Conservation (phyloP, 2,329 filamentous ascomycete genomes). For the Diplodia intermedia region DNA sequence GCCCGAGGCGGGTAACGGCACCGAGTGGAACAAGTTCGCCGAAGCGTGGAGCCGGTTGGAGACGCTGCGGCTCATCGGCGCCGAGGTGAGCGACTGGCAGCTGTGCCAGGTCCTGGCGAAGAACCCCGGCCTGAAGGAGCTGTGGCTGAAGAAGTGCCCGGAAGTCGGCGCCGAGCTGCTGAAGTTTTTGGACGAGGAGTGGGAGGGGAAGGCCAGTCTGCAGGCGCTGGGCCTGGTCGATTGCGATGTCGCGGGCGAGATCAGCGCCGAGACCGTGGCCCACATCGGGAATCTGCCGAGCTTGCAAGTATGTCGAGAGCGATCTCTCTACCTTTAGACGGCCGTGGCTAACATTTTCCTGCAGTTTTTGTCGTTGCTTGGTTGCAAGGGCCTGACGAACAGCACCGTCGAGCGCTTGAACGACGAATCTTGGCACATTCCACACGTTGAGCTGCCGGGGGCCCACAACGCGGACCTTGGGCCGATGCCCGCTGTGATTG, state of each 20-base stretch:
- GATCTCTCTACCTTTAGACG: neutral
- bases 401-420: conserved; percentile 39
- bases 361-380: conserved; percentile 42
- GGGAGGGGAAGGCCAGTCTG: conserved; percentile 36
- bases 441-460: conserved; percentile 35
- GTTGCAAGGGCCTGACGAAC: conserved; percentile 39
- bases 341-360: conserved; percentile 21
- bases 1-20: conserved; percentile 27
- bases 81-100: conserved; percentile 36
- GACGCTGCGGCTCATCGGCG: conserved; percentile 39
- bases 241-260: conserved; percentile 37
- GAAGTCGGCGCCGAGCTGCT: conserved; percentile 37
- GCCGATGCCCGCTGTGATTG: conserved; percentile 37
- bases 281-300: conserved; percentile 35
- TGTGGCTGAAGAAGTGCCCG: conserved; percentile 39
- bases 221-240: conserved; percentile 37
- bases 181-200: conserved; percentile 37
- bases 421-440: conserved; percentile 40
- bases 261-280: conserved; percentile 38
- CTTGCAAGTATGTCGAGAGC: conserved; percentile 37
- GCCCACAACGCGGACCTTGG: conserved; percentile 25
- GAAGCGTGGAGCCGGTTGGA: conserved; percentile 35
- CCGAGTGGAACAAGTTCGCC: conserved; percentile 32
- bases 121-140: conserved; percentile 36
- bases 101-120: conserved; percentile 37